Evolutionary conservation across 257 asterid species (phyloP).

Genomic region (Oldenlandia corymbosa): DNA sequence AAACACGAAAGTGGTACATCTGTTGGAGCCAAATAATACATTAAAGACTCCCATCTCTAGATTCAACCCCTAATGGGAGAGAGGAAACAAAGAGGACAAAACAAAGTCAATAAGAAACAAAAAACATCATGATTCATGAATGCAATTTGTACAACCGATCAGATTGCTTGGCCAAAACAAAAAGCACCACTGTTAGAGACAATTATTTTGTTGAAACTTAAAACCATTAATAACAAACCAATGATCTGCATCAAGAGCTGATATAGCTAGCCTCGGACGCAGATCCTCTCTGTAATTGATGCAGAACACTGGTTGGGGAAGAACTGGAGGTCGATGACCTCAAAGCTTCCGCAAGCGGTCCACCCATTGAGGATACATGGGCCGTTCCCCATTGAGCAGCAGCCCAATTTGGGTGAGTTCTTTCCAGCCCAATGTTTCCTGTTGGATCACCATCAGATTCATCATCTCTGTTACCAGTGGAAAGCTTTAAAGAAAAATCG

Average conservation of each 20-base stretch:
- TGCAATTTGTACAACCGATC: constrained; percentile 2
- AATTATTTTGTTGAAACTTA: neutral
- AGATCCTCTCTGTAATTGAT: constrained; percentile 30
- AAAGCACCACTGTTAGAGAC: neutral
- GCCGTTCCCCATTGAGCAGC: constrained; percentile 36
- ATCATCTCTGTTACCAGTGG: constrained; percentile 46
- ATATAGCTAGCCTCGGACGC: constrained; percentile 39
- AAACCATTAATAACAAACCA: neutral
- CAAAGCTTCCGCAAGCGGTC: constrained; percentile 87
- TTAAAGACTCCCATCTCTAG: too few relatives aligned
- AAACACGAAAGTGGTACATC: too few relatives aligned
- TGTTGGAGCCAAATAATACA: too few relatives aligned
- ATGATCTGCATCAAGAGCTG: constrained; percentile 22
- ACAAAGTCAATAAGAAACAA: neutral
- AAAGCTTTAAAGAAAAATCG: constrained; percentile 70
- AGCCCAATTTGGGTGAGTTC: constrained; percentile 34
- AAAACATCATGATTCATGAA: neutral
- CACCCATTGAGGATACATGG: constrained; percentile 54
- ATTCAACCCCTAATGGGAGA: too few relatives aligned
- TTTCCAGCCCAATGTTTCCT: constrained; percentile 25
- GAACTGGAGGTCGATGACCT: constrained; percentile 55
- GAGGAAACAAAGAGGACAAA: neutral
- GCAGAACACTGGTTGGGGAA: constrained; percentile 75
- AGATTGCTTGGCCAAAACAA: neutral
- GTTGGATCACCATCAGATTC: constrained; percentile 13